These are phyloP conservation scores for Fraxinus excelsior DNA, from an alignment of 257 asterid species.

Conservation along the genomic window DNA sequence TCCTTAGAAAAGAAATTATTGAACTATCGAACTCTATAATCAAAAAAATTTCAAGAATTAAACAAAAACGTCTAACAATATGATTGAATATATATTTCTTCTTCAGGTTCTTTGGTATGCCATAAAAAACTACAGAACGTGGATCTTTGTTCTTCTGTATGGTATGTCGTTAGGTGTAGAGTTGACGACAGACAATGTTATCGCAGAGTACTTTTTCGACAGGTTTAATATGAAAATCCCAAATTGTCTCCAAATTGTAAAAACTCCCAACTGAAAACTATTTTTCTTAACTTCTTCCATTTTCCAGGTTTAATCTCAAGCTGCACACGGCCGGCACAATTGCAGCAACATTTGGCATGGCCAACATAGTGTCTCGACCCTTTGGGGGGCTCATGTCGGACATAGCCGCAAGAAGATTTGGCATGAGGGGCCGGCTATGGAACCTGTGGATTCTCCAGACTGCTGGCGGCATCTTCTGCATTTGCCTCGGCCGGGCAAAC, in stretches of 20 bases:
- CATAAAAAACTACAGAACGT: constrained; percentile 55
- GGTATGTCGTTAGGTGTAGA: constrained; percentile 66
- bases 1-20: no score
- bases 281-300: background rate
- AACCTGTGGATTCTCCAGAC: constrained; percentile 63
- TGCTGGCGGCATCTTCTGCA: constrained; percentile 56
- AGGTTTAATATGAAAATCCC: constrained; percentile 29
- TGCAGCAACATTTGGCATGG: constrained; percentile 65
- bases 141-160: constrained; percentile 59
- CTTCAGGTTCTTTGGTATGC: constrained; percentile 49
- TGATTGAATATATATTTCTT: background rate
- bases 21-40: no score
- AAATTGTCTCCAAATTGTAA: background rate
- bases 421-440: constrained; percentile 70
- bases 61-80: no score
- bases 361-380: constrained; percentile 57
- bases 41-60: no score
- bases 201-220: constrained; percentile 60
- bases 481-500: constrained; percentile 44
- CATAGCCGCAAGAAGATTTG: constrained; percentile 43
- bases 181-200: constrained; percentile 55
- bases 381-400: constrained; percentile 58
- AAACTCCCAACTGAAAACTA: background rate
- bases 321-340: constrained; percentile 61
- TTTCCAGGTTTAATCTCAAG: constrained; percentile 45